These are phyloP conservation scores for Aspergillus proliferans DNA, from an alignment of 2,329 filamentous ascomycete genomes.

Conservation along the genomic window DNA sequence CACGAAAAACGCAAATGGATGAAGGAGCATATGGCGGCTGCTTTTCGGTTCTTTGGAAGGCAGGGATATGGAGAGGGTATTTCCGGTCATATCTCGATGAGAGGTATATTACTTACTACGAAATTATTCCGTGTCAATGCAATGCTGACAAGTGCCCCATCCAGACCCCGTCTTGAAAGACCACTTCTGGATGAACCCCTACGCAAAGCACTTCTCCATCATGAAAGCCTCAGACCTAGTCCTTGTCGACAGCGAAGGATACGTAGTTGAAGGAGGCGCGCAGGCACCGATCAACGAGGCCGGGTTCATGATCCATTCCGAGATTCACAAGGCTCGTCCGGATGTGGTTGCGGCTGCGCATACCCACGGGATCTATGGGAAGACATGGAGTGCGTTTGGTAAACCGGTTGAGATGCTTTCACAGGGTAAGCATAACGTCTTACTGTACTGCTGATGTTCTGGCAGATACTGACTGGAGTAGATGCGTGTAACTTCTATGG, in stretches of 20 bases:
- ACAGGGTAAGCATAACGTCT: conserved; percentile 42
- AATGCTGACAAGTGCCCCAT: not conserved
- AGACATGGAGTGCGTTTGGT: conserved; percentile 58
- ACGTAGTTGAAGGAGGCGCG: conserved; percentile 35
- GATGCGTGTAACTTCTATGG: conserved; percentile 36
- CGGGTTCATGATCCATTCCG: conserved; percentile 57
- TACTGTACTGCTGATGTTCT: not conserved
- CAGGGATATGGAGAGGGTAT: conserved; percentile 36
- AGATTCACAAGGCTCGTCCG: conserved; percentile 53
- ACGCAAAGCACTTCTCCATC: conserved; percentile 35
- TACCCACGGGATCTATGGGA: conserved; percentile 53
- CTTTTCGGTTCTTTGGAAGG: conserved; percentile 38
- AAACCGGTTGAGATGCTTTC: conserved; percentile 54
- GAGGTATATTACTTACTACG: conserved; percentile 16
- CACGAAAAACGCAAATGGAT: conserved; percentile 47
- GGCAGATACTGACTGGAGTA: conserved; percentile 8
- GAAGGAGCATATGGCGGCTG: conserved; percentile 44
- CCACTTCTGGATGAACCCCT: conserved; percentile 38
- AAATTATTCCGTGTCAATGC: no score
- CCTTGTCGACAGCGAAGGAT: conserved; percentile 35
- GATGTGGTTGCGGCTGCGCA: conserved; percentile 56
- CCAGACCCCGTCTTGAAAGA: conserved; percentile 32
- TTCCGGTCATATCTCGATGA: conserved; percentile 38
- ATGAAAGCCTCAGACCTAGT: conserved; percentile 39
- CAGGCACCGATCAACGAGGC: conserved; percentile 37